Evolutionary conservation across 306 rosid species (phyloP), one percentile per base, ranked within the genome.

Genomic region (Geum urbanum): DNA sequence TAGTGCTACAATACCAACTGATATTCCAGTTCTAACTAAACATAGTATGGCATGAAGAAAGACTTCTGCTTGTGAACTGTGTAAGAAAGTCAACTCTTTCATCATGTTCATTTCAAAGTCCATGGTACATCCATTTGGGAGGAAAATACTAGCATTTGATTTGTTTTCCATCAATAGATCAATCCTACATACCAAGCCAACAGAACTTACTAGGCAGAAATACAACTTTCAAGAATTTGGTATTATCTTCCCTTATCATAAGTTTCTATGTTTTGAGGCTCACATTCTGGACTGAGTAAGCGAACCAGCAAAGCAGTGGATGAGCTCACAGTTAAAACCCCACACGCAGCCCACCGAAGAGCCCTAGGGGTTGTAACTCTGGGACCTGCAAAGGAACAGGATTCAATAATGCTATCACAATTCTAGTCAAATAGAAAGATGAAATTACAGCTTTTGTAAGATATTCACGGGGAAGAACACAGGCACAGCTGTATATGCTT

Each of bases 251-350:
- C 74, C 57, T 76, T 84, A 87, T 94, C 99, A 78, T 85, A 94
- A 74, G 92, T 92, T 79, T 92, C 97, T 70, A 91, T 91, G 60
- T 94, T 94, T 68, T 94, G 99, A 50, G 99, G 97, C 74, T 94
- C 99, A 55, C 99, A 94, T 80, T 94, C 96, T 8, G 99, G 96
- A 69, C 99, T 88, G 72, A 94, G 81, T 66, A 88, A 80, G 8
- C 89, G 86, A 22, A 94, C 99, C 79, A 94, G 79, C 82, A 94
- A 83, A 78, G 96, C 95, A 6, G 96, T 76, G 72, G 96, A 70
- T 39, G 99, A 81, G 79, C 99, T 82, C 7, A 77, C 77, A 18
- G 92, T 76, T 52, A 87, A 84, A 18, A 95, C 97, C 59, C 97
- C 97, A 63, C 97, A 86, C 18, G 95, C 89, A 12, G 86, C 97